Evolutionary conservation across 1,139 yeast genomes (phyloP).

Genomic region (Protomyces inouyei): DNA sequence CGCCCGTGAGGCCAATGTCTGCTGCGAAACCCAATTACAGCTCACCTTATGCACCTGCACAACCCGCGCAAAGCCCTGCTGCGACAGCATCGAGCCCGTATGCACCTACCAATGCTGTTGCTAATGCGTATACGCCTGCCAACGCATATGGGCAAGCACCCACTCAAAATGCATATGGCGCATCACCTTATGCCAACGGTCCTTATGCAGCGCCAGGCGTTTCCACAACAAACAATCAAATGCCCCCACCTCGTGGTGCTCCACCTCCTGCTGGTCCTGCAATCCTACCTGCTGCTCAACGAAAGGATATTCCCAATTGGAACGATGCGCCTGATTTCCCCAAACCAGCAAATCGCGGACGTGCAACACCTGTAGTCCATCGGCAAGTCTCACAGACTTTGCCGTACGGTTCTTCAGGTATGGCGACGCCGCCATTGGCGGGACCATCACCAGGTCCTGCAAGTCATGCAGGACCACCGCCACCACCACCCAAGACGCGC

Average conservation of each 20-base stretch:
- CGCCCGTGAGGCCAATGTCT: background rate
- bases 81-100: background rate
- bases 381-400: slow-evolving; percentile 36
- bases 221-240: slow-evolving; percentile 33
- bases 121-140: background rate
- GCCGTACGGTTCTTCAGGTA: slow-evolving; percentile 25
- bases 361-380: slow-evolving; percentile 51
- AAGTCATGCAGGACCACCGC: slow-evolving; percentile 18
- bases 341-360: slow-evolving; percentile 41
- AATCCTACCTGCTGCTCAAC: slow-evolving; percentile 38
- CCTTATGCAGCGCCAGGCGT: background rate
- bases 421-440: background rate
- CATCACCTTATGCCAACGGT: background rate
- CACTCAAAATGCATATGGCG: background rate
- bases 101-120: background rate
- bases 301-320: slow-evolving; percentile 81
- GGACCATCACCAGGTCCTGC: background rate
- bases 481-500: slow-evolving; percentile 30
- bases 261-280: slow-evolving; percentile 30
- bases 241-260: slow-evolving; percentile 39
- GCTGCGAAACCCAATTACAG: background rate
- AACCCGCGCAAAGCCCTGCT: background rate
- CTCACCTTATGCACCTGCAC: background rate
- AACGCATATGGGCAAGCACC: background rate
- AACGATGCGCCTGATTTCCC: slow-evolving; percentile 74